These are phyloP conservation scores for Talaromyces sp. DNA, from an alignment of 2,329 filamentous ascomycete genomes.

Conservation along the genomic window DNA sequence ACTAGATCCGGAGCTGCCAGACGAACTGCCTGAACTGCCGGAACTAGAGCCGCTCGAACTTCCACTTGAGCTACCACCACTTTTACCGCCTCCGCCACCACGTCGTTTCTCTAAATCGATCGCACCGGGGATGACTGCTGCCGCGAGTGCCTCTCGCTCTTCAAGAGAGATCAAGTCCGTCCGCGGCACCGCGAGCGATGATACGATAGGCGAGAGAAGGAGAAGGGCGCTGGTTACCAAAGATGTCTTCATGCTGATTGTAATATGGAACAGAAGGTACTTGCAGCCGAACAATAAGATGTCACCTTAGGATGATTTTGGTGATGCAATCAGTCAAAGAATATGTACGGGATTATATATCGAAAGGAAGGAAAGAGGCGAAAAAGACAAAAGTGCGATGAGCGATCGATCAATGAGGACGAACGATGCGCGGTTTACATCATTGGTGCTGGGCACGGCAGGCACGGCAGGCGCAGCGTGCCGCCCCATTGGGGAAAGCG, in stretches of 20 bases:
- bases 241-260: slow-evolving; percentile 33
- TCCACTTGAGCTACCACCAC: slow-evolving; percentile 23
- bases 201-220: slow-evolving; percentile 28
- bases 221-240: slow-evolving; percentile 28
- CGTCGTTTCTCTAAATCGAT: slow-evolving; percentile 47
- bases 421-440: slow-evolving; percentile 3
- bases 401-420: neutral
- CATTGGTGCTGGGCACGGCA: neutral
- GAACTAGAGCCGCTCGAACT: slow-evolving; percentile 24
- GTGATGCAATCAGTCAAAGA: neutral
- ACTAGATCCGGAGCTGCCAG: slow-evolving; percentile 14
- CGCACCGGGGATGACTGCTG: slow-evolving; percentile 16
- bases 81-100: slow-evolving; percentile 43
- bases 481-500: neutral
- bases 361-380: neutral
- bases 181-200: slow-evolving; percentile 28
- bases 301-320: neutral
- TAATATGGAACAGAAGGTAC: neutral
- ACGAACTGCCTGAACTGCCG: slow-evolving; percentile 8
- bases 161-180: slow-evolving; percentile 25
- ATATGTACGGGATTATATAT: neutral
- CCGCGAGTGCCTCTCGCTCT: slow-evolving; percentile 13
- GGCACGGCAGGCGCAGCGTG: neutral
- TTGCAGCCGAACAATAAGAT: neutral
- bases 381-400: neutral